phyloP scores from a whole-genome alignment of 2,329 filamentous ascomycete species.

The Pyrenochaeta sp. region DNA sequence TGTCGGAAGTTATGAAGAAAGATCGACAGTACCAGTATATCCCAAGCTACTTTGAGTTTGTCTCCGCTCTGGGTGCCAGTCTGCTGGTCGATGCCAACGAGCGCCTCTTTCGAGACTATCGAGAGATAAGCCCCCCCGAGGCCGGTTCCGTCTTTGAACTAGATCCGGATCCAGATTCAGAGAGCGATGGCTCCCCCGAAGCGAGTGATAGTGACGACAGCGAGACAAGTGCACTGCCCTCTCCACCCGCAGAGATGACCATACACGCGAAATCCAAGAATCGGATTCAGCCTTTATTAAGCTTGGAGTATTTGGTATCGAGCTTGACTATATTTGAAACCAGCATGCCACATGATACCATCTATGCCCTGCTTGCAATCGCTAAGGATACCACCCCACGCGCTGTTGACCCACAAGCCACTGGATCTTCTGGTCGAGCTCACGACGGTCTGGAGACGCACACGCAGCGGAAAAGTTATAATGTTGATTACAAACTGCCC shows the following conservation, averaged over 20 bases:
- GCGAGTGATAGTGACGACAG: background rate
- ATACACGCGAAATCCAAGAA: background rate
- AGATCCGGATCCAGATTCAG: background rate
- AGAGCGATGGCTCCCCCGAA: background rate
- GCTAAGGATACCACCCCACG: constrained; percentile 42
- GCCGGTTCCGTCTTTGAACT: background rate
- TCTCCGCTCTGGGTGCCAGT: constrained; percentile 48
- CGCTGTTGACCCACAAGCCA: constrained; percentile 1
- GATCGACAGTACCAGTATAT: constrained; percentile 33
- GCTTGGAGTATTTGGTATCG: constrained; percentile 49
- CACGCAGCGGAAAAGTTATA: constrained; percentile 32
- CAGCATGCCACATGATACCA: constrained; percentile 38
- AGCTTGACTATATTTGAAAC: constrained; percentile 44
- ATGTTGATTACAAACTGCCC: constrained; percentile 44
- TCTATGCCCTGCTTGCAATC: constrained; percentile 49
- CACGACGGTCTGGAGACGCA: constrained; percentile 19
- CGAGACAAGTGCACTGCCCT: background rate
- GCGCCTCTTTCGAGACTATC: constrained; percentile 39
- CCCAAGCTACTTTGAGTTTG: constrained; percentile 46
- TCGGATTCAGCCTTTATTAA: constrained; percentile 25
- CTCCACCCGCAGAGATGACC: background rate
- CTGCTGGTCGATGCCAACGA: constrained; percentile 48
- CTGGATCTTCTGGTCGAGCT: background rate
- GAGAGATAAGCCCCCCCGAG: constrained; percentile 2
- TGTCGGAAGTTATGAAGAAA: constrained; percentile 50